phyloP scores from a whole-genome alignment of 352 stramenopile genomes.

The Plasmopara muralis region DNA sequence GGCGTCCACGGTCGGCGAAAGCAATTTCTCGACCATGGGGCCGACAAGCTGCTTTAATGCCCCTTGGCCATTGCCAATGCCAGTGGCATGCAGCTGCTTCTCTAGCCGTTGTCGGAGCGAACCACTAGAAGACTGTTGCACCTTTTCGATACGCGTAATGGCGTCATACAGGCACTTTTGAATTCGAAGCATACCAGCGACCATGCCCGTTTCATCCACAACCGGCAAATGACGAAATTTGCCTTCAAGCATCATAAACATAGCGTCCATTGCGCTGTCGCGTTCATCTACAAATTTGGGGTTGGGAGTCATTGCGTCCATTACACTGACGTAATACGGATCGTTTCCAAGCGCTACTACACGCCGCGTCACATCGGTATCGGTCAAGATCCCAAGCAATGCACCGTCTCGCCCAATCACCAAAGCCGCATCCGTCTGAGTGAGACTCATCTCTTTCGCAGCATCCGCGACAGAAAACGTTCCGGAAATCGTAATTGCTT shows the following conservation, averaged over 20 bases:
- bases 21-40: conserved; percentile 82
- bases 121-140: conserved; percentile 65
- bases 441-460: conserved; percentile 83
- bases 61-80: conserved; percentile 50
- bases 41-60: conserved; percentile 66
- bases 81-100: conserved; percentile 64
- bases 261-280: conserved; percentile 86
- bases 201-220: conserved; percentile 80
- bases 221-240: conserved; percentile 97
- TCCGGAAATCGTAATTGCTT: conserved; percentile 87
- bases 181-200: conserved; percentile 96
- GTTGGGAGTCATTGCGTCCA: conserved; percentile 81
- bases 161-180: conserved; percentile 98
- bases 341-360: conserved; percentile 84
- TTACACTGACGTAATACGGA: conserved; percentile 76
- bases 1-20: conserved; percentile 75
- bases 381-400: conserved; percentile 94
- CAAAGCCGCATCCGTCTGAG: conserved; percentile 90
- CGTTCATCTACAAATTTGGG: conserved; percentile 86
- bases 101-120: conserved; percentile 68
- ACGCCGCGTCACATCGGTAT: conserved; percentile 85
- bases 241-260: conserved; percentile 88
- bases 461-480: conserved; percentile 85
- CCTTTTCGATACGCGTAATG: conserved; percentile 94
- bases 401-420: conserved; percentile 87